phyloP scores from a whole-genome alignment of 306 rosid genomes.

The Phaseolus lunatus region DNA sequence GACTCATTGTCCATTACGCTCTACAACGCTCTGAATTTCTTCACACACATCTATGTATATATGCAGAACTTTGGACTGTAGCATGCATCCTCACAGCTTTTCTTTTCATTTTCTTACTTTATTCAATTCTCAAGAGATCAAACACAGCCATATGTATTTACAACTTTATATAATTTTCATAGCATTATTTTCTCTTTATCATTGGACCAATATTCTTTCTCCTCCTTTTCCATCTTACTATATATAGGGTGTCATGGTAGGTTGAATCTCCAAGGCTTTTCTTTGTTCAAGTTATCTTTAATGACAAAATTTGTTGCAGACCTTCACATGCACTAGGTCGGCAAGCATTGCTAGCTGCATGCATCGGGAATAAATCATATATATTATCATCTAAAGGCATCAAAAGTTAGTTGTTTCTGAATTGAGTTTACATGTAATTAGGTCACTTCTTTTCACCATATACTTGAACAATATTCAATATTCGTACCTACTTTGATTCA shows the following conservation, averaged over 20 bases:
- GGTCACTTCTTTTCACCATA: background rate
- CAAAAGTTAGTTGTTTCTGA: background rate
- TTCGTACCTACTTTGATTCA: background rate
- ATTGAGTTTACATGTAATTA: background rate
- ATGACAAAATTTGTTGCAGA: slow-evolving; percentile 18
- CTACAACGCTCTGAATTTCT: background rate
- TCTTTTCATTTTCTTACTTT: background rate
- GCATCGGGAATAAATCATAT: slow-evolving; percentile 28
- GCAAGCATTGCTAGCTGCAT: slow-evolving; percentile 50
- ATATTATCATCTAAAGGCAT: background rate
- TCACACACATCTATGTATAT: slow-evolving; percentile 1
- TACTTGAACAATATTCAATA: slow-evolving; percentile 17
- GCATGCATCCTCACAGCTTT: slow-evolving; percentile 19
- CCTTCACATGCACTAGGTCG: slow-evolving; percentile 44
- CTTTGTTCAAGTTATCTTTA: slow-evolving; percentile 33
- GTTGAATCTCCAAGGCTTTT: slow-evolving; percentile 16
- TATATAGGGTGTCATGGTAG: background rate
- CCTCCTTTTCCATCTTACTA: background rate
- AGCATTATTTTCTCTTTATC: background rate
- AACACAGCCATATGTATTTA: background rate
- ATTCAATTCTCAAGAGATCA: background rate
- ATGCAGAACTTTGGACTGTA: slow-evolving; percentile 22
- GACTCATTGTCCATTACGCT: slow-evolving; percentile 12
- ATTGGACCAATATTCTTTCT: background rate
- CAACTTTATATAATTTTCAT: background rate